These are phyloP conservation scores for Aspergillus sp. DNA, from an alignment of 2,329 filamentous ascomycete genomes.

Conservation along the genomic window DNA sequence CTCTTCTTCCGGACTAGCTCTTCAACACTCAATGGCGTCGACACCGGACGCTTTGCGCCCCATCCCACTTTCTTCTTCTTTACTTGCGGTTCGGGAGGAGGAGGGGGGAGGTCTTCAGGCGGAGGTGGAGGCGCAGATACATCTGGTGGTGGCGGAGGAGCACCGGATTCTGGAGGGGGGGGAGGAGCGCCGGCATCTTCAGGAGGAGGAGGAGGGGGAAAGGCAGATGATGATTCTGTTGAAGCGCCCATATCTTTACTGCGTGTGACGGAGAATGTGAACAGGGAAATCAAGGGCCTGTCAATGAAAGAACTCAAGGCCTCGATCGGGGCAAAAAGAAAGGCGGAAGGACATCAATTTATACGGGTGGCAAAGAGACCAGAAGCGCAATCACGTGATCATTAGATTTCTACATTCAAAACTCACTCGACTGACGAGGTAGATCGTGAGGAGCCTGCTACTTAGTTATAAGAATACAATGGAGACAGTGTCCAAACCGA, in stretches of 20 bases:
- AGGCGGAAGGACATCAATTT: constrained; percentile 27
- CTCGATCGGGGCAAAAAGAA: not conserved
- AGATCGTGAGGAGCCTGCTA: constrained; percentile 11
- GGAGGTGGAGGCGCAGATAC: constrained; percentile 41
- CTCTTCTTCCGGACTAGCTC: constrained; percentile 83
- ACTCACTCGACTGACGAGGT: constrained; percentile 4
- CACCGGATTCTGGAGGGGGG: constrained; percentile 35
- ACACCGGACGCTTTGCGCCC: constrained; percentile 43
- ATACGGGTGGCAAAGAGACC: constrained; percentile 22
- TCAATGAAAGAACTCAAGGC: not conserved
- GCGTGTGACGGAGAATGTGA: constrained; percentile 30
- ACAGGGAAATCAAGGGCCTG: not conserved
- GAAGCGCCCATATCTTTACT: constrained; percentile 31
- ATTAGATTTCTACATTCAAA: not conserved
- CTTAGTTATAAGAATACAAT: constrained; percentile 32
- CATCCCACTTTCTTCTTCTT: constrained; percentile 58
- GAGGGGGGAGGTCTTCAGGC: constrained; percentile 35
- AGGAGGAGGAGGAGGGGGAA: constrained; percentile 31
- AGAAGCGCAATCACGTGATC: constrained; percentile 27
- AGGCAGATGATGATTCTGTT: constrained; percentile 17
- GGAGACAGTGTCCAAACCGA: constrained; percentile 25
- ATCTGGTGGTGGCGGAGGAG: constrained; percentile 45
- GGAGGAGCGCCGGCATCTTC: constrained; percentile 40
- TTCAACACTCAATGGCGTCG: constrained; percentile 72
- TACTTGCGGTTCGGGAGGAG: constrained; percentile 46